phyloP scores from a whole-genome alignment of 768 basidiomycete genomes.

The Leucogyrophana mollusca region DNA sequence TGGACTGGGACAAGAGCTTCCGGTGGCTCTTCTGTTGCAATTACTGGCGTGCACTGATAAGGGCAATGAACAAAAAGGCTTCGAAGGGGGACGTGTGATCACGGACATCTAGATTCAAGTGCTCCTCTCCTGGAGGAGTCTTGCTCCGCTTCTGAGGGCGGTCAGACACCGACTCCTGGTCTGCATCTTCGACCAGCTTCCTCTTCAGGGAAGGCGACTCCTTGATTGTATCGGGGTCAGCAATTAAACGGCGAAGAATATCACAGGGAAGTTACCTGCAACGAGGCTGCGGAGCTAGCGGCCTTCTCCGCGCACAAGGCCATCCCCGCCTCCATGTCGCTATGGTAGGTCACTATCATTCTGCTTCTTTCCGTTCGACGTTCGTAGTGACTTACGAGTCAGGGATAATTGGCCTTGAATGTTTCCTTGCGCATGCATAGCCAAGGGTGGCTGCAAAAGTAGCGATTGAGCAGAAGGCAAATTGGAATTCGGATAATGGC shows the following conservation, averaged over 20 bases:
- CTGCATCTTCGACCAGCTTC: conserved; percentile 26
- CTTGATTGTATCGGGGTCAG: conserved; percentile 7
- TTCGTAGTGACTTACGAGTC: conserved; percentile 30
- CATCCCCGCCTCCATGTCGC: conserved; percentile 27
- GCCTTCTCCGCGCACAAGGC: background rate
- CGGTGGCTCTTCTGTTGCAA: too few species aligned
- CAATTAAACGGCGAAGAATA: background rate
- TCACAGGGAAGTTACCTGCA: background rate
- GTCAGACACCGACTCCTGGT: conserved; percentile 26
- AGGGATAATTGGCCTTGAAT: conserved; percentile 11
- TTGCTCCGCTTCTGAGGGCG: conserved; percentile 35
- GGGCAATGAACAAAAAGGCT: too few species aligned
- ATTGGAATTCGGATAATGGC: conserved; percentile 51
- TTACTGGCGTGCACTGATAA: too few species aligned
- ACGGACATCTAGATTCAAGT: conserved; percentile 20
- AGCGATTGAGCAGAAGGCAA: conserved; percentile 55
- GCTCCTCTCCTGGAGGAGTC: conserved; percentile 39
- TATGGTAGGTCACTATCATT: conserved; percentile 26
- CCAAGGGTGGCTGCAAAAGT: conserved; percentile 61
- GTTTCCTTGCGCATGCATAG: conserved; percentile 52
- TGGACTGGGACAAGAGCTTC: too few species aligned
- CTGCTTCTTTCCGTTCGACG: conserved; percentile 26
- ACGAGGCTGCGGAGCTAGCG: too few species aligned
- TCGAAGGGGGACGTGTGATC: too few species aligned
- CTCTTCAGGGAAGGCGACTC: conserved; percentile 31